phyloP scores from a whole-genome alignment of 139 green algal species.

The Tetratostichococcus sp. region DNA sequence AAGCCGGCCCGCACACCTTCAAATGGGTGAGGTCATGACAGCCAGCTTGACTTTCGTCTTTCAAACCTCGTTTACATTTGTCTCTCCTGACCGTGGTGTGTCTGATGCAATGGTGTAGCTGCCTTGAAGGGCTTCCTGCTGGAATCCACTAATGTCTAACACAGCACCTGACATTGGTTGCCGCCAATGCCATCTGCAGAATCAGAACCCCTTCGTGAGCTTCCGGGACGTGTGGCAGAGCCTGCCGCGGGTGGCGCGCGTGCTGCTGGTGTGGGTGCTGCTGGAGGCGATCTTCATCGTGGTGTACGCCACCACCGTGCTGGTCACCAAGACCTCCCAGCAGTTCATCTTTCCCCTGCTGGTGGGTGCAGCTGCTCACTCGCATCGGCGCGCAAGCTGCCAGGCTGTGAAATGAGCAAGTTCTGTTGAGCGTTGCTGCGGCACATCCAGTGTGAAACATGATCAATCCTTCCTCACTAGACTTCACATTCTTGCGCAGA shows the following conservation, averaged over 20 bases:
- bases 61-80: too few relatives aligned
- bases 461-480: too few relatives aligned
- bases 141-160: too few relatives aligned
- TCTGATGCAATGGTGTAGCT: too few relatives aligned
- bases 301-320: background rate
- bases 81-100: too few relatives aligned
- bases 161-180: background rate
- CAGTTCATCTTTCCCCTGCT: background rate
- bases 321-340: background rate
- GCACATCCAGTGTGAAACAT: too few relatives aligned
- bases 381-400: too few relatives aligned
- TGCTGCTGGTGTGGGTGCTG: background rate
- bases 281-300: background rate
- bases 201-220: background rate
- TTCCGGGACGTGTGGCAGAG: background rate
- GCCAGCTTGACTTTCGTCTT: too few relatives aligned
- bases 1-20: background rate
- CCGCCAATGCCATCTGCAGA: background rate
- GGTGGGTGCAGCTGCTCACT: background rate
- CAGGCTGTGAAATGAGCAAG: too few relatives aligned
- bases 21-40: background rate
- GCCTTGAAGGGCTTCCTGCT: too few relatives aligned
- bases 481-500: background rate
- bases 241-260: background rate
- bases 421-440: too few relatives aligned